Base-by-base conservation (phyloP, 768 basidiomycete species). In the Kwoniella europaea region DNA sequence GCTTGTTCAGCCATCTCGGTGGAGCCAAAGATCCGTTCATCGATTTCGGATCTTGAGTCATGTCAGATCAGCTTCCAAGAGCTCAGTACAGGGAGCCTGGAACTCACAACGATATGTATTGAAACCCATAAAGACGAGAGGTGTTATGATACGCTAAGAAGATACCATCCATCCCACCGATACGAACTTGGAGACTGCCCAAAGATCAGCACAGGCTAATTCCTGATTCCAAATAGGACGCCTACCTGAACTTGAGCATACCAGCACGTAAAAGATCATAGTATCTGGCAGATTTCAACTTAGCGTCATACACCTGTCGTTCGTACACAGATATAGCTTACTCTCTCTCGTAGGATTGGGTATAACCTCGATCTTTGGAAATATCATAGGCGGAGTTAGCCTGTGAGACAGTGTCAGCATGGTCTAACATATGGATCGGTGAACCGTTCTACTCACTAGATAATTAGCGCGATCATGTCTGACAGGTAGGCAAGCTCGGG, bases 101-200 rank as follows among this genome's bases (percentile, higher is more conserved):
- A 2, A 69, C 82, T 65, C 43, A 82, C 56, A 96, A 84, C 1
- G 94, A 88, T 41, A 96, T 84, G 79, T 98, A 99, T 82, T 98
- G 93, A 86, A 98, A 98, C 0, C 96, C 96, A 76, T 94, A 94
- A 61, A 97, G 88, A 18, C 88, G 87, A 7, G 88, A 88, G 0
- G 92, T 95, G 72, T 96, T 97, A 76, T 86, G 85, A 73, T 85
- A 85, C 0, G 85, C 85, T 55, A 84, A 68, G 58, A 85, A 83
- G 9, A 98, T 91, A 16, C 96, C 96, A 78, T 97, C 94, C 96
- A 98, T 98, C 79, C 91, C 89, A 10, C 96, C 96, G 71, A 99
- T 98, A 4, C 96, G 90, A 2, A 88, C 95, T 86, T 99, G 96
- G 85, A 98, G 91, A 73, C 92, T 94, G 72, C 15, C 70, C n/a